phyloP scores from a whole-genome alignment of 352 stramenopile genomes.

The Globisporangium orthogonon region DNA sequence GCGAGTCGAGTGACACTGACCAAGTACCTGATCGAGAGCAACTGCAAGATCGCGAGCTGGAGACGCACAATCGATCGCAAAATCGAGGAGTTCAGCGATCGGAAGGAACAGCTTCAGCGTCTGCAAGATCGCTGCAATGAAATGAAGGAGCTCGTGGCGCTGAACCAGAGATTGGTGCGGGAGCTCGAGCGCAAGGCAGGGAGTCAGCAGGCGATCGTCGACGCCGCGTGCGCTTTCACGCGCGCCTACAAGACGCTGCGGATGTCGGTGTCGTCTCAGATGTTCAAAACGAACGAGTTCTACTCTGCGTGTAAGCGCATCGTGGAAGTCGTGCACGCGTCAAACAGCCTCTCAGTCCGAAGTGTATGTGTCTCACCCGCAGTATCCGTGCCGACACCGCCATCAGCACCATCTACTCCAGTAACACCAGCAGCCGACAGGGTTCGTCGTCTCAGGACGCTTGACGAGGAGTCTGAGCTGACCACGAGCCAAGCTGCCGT shows the following conservation, averaged over 20 bases:
- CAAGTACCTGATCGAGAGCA: constrained; percentile 36
- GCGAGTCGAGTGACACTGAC: constrained; percentile 10
- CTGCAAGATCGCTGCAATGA: constrained; percentile 35
- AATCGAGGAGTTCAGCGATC: constrained; percentile 31
- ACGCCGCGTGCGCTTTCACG: constrained; percentile 34
- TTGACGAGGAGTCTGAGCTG: constrained; percentile 7
- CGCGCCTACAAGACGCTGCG: constrained; percentile 31
- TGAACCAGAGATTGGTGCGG: constrained; percentile 35
- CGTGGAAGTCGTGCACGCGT: constrained; percentile 26
- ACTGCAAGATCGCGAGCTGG: constrained; percentile 39
- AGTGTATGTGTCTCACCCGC: constrained; percentile 6
- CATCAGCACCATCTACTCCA: not conserved
- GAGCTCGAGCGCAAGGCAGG: constrained; percentile 35
- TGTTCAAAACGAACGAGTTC: constrained; percentile 34
- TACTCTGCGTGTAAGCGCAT: constrained; percentile 32
- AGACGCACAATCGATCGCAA: constrained; percentile 37
- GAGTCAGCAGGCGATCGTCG: constrained; percentile 27
- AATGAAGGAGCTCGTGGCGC: constrained; percentile 37
- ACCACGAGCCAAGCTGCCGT: constrained; percentile 5
- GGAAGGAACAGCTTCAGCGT: constrained; percentile 33
- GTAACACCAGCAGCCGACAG: not conserved
- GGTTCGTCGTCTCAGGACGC: not conserved
- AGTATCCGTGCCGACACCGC: not conserved
- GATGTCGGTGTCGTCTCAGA: constrained; percentile 24
- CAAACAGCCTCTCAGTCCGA: constrained; percentile 5